Evolutionary conservation across 2,329 filamentous ascomycete species (phyloP).

Genomic region (Dactylellina haptotyla): DNA sequence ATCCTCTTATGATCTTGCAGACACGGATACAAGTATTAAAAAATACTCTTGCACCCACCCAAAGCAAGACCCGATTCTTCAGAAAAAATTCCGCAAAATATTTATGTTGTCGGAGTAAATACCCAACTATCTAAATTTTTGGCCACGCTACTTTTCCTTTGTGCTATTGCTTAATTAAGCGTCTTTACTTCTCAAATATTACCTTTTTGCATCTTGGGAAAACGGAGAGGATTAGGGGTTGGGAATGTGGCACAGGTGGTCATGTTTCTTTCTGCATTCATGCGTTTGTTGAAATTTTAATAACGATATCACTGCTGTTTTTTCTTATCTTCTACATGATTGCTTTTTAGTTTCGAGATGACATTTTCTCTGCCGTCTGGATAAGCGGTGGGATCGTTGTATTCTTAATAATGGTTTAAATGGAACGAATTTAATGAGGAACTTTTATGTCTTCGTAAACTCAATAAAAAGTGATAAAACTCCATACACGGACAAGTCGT

Average conservation of each 20-base stretch:
- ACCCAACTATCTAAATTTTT: slow-evolving; percentile 1
- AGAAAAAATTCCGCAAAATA: neutral
- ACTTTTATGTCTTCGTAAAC: neutral
- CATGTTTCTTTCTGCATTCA: slow-evolving; percentile 14
- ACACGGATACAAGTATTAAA: slow-evolving; percentile 41
- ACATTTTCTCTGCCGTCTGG: neutral
- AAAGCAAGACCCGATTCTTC: neutral
- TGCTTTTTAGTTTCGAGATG: neutral
- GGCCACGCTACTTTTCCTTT: neutral
- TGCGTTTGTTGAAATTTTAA: neutral
- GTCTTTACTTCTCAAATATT: neutral
- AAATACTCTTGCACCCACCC: neutral
- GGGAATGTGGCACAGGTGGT: slow-evolving; percentile 41
- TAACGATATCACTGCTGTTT: slow-evolving; percentile 5
- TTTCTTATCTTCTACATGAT: neutral
- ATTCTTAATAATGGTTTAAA: neutral
- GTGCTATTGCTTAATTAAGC: neutral
- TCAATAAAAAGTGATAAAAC: no score
- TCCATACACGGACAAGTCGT: no score
- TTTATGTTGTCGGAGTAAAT: neutral
- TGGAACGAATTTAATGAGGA: slow-evolving; percentile 5
- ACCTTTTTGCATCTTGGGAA: neutral
- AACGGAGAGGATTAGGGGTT: neutral
- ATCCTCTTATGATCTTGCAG: slow-evolving; percentile 22
- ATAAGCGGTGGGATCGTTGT: no score